Percentiles rank a stretch among this genome's conserved stretches.
These are phyloP conservation scores for Starmerella ratchasimensis DNA, from an alignment of 805 yeast genomes.

Conservation along the genomic window DNA sequence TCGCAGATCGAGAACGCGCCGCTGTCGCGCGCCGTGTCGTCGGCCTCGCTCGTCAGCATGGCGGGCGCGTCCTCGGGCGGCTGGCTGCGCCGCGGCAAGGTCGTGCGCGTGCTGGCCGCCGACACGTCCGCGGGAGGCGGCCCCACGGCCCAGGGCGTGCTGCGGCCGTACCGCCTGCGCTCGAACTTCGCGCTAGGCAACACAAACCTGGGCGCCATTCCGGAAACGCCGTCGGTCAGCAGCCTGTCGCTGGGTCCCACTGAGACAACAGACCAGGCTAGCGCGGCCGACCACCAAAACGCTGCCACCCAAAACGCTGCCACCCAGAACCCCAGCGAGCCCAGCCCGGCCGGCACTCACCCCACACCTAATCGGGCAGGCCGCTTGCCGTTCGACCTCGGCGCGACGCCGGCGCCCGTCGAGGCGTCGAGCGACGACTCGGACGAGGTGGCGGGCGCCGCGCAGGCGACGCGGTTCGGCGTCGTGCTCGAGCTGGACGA, in stretches of 20 bases:
- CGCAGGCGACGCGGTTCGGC: constrained; percentile 6
- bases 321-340: too few relatives aligned
- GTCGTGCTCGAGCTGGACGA: constrained; percentile 15
- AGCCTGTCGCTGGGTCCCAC: too few relatives aligned
- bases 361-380: too few relatives aligned
- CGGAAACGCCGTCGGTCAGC: too few relatives aligned
- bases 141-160: too few relatives aligned
- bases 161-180: too few relatives aligned
- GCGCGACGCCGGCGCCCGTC: background rate
- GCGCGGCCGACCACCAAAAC: background rate
- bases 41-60: constrained; percentile 10
- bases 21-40: constrained; percentile 11
- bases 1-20: constrained; percentile 15
- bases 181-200: too few relatives aligned
- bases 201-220: too few relatives aligned
- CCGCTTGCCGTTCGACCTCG: too few relatives aligned
- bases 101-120: constrained; percentile 8
- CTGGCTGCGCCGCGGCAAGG: constrained; percentile 10
- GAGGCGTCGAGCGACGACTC: background rate
- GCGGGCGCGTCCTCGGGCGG: constrained; percentile 3
- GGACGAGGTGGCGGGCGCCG: constrained; percentile 1
- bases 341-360: too few relatives aligned
- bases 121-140: too few relatives aligned
- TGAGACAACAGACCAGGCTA: background rate
- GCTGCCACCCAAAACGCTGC: background rate